Evolutionary conservation across 2,329 filamentous ascomycete species (phyloP).

Genomic region (Ciborinia camelliae): DNA sequence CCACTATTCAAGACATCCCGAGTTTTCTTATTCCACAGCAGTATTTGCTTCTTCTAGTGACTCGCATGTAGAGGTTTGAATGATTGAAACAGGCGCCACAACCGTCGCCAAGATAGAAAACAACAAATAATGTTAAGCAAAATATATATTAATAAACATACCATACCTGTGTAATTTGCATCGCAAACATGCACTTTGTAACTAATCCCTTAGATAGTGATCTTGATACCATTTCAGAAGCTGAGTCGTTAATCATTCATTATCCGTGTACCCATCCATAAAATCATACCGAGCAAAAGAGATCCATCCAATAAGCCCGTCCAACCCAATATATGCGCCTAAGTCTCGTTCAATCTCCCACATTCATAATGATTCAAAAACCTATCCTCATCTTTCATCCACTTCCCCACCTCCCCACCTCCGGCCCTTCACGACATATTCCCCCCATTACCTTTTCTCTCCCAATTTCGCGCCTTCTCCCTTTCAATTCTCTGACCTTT

Average conservation of each 20-base stretch:
- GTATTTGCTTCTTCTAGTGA: not conserved
- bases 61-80: no score
- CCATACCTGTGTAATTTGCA: not conserved
- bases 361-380: not conserved
- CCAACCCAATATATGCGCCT: not conserved
- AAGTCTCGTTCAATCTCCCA: not conserved
- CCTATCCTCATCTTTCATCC: not conserved
- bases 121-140: not conserved
- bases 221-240: not conserved
- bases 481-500: constrained; percentile 43
- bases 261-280: not conserved
- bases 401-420: not conserved
- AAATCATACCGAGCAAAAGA: not conserved
- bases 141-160: not conserved
- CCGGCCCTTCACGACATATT: constrained; percentile 30
- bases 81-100: not conserved
- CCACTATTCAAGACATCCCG: no score
- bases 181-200: not conserved
- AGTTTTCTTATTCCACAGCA: no score
- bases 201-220: not conserved
- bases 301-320: not conserved
- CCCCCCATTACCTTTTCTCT: constrained; percentile 35
- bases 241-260: not conserved
- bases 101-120: no score
- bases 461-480: constrained; percentile 23